Evolutionary conservation across 345 rosid species (phyloP), one percentile per base, ranked within the genome.

Genomic region (Pistacia vera): DNA sequence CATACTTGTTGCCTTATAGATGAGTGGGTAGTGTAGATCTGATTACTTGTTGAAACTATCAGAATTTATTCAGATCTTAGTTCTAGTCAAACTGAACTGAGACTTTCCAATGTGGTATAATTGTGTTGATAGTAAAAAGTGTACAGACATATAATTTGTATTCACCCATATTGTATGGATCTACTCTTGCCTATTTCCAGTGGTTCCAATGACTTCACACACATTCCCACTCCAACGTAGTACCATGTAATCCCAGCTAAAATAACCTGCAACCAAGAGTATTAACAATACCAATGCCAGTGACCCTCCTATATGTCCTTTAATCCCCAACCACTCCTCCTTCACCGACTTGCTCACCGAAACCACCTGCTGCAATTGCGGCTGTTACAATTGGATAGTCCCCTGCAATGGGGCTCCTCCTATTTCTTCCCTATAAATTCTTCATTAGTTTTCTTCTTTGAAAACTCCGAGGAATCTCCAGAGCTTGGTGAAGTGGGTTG

Each of bases 301-400:
- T 28, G 93, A 77, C 44, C 98, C 98, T 2, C 91, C 97, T 3
- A 83, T n/a, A 69, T 95, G 98, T 89, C 89, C 22, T 79, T 18
- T 68, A 90, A 71, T 74, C 83, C 85, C 89, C 86, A 46, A 51
- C 76, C 16, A 55, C n/a, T n/a, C n/a, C 80, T 56, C 36, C 83
- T 17, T 85, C 85, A 59, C 84, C 83, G 22, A 75, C 64, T 77
- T 87, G 91, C n/a, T n/a, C 30, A 74, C 68, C 41, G 79, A 82
- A 41, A 88, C 90, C 18, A 18, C 83, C 71, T 36, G 89, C 86
- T 30, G 94, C 99, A 54, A 88, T 25, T 30, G 78, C 76, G 17
- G 90, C 90, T 44, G 79, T 79, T 38, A 82, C 78, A 11, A 82
- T 13, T 4, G 95, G 97, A 68, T n/a, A 93, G 72, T n/a, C 76